These are phyloP conservation scores for Penicillium sumatraense DNA, from an alignment of 2,329 filamentous ascomycete species.

Conservation along the genomic window DNA sequence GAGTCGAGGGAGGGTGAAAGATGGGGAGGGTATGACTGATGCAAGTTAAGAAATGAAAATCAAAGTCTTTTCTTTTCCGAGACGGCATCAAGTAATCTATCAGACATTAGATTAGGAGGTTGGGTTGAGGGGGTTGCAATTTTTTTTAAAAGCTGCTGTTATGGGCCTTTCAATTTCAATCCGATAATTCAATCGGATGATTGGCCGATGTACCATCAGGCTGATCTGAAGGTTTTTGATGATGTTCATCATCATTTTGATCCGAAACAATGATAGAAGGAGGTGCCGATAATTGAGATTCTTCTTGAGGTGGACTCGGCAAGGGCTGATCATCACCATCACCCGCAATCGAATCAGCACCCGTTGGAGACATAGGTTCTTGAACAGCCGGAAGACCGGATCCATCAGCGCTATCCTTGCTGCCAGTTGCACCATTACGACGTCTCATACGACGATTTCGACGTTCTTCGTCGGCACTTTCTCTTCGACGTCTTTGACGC, in stretches of 20 bases:
- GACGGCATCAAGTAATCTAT: slow-evolving; percentile 36
- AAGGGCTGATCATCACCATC: slow-evolving; percentile 27
- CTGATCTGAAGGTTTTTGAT: slow-evolving; percentile 22
- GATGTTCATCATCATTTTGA: slow-evolving; percentile 24
- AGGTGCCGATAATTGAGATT: slow-evolving; percentile 29
- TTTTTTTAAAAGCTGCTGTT: too few relatives aligned
- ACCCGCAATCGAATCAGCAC: slow-evolving; percentile 23
- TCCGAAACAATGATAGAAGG: slow-evolving; percentile 45
- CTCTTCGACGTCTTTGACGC: slow-evolving; percentile 66
- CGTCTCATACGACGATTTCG: slow-evolving; percentile 68
- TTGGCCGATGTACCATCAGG: slow-evolving; percentile 27
- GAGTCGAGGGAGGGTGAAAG: slow-evolving; percentile 25
- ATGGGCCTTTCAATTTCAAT: slow-evolving; percentile 22
- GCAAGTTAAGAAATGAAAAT: slow-evolving; percentile 15
- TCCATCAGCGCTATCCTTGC: slow-evolving; percentile 43
- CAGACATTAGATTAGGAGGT: slow-evolving; percentile 39
- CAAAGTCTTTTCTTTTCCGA: slow-evolving; percentile 35
- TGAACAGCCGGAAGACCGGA: slow-evolving; percentile 34
- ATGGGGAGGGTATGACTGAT: slow-evolving; percentile 12
- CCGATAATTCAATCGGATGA: slow-evolving; percentile 31
- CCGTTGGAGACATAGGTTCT: slow-evolving; percentile 37
- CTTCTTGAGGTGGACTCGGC: slow-evolving; percentile 27
- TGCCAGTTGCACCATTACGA: slow-evolving; percentile 57
- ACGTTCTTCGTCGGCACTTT: slow-evolving; percentile 80
- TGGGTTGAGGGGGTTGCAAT: too few relatives aligned